A percentile compares a stretch with the other conserved stretches of the same genome.
These are phyloP conservation scores for Saprolegnia parasitica DNA, from an alignment of 352 stramenopile species.

Conservation along the genomic window DNA sequence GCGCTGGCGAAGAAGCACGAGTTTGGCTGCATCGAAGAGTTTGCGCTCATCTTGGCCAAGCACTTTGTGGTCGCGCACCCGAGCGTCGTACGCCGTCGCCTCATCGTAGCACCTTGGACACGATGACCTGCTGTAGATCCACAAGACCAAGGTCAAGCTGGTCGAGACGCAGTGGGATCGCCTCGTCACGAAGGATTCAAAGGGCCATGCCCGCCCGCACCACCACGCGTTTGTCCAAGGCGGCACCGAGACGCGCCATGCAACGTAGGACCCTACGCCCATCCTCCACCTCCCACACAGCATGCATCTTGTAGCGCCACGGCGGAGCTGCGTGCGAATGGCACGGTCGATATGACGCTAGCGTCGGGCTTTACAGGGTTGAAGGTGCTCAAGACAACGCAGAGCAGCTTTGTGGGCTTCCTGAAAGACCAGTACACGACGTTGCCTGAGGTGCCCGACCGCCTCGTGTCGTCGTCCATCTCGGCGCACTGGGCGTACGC, in stretches of 20 bases:
- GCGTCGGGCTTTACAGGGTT: conserved; percentile 57
- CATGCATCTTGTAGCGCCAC: not conserved
- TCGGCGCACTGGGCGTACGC: conserved; percentile 74
- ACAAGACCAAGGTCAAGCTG: conserved; percentile 67
- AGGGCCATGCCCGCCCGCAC: conserved; percentile 49
- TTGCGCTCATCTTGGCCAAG: conserved; percentile 79
- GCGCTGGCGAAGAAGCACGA: conserved; percentile 82
- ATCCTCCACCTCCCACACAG: not conserved
- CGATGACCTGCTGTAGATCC: conserved; percentile 36
- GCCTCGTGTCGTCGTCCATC: conserved; percentile 70
- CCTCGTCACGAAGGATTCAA: conserved; percentile 48
- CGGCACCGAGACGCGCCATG: conserved; percentile 48
- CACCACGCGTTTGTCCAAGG: conserved; percentile 71
- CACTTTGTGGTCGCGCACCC: conserved; percentile 83
- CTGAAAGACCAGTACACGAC: conserved; percentile 79
- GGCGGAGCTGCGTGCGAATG: conserved; percentile 27
- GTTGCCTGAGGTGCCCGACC: conserved; percentile 66
- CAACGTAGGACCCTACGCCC: conserved; percentile 44
- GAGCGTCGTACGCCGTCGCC: conserved; percentile 44
- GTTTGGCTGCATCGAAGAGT: conserved; percentile 84
- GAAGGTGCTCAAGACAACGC: conserved; percentile 86
- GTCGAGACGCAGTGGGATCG: conserved; percentile 75
- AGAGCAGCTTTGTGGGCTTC: conserved; percentile 84
- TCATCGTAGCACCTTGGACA: not conserved
- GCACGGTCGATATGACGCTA: conserved; percentile 42